phyloP scores from a whole-genome alignment of 2,329 filamentous ascomycete species.

The Amauroascus verrucosus region DNA sequence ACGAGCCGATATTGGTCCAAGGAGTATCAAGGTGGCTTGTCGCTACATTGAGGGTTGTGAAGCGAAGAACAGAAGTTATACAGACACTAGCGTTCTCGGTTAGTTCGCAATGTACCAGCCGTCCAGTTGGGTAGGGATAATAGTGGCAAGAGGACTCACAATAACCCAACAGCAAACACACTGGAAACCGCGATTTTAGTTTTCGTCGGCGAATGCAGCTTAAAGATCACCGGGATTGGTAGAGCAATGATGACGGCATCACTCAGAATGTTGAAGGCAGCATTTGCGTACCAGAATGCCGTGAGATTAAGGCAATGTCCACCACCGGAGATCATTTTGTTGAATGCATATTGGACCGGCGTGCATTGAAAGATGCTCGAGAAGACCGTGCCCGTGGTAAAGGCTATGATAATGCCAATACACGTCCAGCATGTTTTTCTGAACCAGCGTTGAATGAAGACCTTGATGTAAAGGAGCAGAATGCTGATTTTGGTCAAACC shows the following conservation, averaged over 20 bases:
- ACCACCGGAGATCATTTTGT: conserved; percentile 27
- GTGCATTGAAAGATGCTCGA: conserved; percentile 44
- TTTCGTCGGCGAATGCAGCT: conserved; percentile 36
- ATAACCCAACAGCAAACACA: conserved; percentile 30
- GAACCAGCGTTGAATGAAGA: conserved; percentile 34
- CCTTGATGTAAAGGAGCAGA: conserved; percentile 45
- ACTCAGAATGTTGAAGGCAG: conserved; percentile 28
- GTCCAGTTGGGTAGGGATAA: too few species aligned
- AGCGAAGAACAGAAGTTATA: conserved; percentile 25
- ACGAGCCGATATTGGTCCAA: conserved; percentile 23
- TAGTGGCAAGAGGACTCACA: conserved; percentile 21
- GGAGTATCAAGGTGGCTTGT: conserved; percentile 20
- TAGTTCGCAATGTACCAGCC: not conserved
- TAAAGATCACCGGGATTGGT: conserved; percentile 27
- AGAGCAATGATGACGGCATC: conserved; percentile 30
- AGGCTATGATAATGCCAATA: conserved; percentile 39
- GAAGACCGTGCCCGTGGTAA: conserved; percentile 37
- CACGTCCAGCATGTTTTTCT: conserved; percentile 38
- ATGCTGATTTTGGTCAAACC: conserved; percentile 47
- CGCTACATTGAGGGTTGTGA: conserved; percentile 26
- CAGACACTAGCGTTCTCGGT: conserved; percentile 19
- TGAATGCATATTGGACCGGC: conserved; percentile 41
- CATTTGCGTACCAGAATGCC: conserved; percentile 43
- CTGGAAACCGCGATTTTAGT: conserved; percentile 37
- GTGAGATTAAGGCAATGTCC: conserved; percentile 40